Evolutionary conservation across 306 rosid species (phyloP).

Genomic region (Hippophae gyantsensis): DNA sequence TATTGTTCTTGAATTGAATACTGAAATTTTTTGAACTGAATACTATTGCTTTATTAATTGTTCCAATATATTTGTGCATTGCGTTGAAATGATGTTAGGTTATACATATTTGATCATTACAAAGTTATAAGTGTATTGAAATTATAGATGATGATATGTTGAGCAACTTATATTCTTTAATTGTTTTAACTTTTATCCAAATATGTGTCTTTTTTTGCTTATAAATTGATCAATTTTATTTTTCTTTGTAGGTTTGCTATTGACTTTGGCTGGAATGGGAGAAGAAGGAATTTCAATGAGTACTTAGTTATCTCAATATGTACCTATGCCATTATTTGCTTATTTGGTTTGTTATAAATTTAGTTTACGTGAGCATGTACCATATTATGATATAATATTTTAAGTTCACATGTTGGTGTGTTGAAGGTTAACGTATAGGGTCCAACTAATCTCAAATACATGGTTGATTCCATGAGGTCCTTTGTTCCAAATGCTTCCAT

Average conservation of each 20-base stretch:
- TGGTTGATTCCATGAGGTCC: slow-evolving; percentile 76
- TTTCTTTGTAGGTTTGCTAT: slow-evolving; percentile 56
- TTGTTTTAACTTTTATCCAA: slow-evolving; percentile 2
- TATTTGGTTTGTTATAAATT: not conserved
- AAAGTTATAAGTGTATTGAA: no score
- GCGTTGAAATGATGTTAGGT: not conserved
- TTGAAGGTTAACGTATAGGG: slow-evolving; percentile 81
- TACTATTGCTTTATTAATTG: no score
- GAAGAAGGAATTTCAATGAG: slow-evolving; percentile 82
- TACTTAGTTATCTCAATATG: slow-evolving; percentile 12
- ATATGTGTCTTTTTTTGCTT: slow-evolving; percentile 8
- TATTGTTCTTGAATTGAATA: no score
- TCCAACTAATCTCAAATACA: slow-evolving; percentile 71
- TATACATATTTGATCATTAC: no score
- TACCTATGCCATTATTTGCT: not conserved
- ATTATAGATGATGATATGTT: not conserved
- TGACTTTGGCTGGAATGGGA: slow-evolving; percentile 92
- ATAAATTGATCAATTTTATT: slow-evolving; percentile 15
- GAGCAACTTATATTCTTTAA: slow-evolving; percentile 5
- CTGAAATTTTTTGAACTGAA: no score
- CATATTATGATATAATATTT: not conserved
- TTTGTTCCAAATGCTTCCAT: slow-evolving; percentile 86
- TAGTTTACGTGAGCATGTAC: not conserved
- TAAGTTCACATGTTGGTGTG: slow-evolving; percentile 16
- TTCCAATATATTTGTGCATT: not conserved